Base-by-base conservation (phyloP, 306 rosid species). In the Prunus mira region DNA sequence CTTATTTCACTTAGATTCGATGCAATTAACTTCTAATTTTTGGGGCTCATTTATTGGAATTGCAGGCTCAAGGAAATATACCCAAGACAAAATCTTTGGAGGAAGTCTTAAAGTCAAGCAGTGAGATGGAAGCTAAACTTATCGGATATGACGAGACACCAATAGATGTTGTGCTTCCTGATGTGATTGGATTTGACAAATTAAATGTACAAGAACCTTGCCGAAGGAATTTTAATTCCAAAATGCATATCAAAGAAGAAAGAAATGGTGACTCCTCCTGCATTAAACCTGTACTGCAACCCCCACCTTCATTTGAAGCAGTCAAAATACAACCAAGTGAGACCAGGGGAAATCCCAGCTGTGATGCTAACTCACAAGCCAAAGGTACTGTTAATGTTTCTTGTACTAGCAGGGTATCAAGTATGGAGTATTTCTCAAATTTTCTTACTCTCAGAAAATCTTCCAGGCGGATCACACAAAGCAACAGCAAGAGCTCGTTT, bases 111-210 rank as follows among this genome's bases (percentile, higher is more conserved):
- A 82, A 86, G 76, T 80, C 96, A 74, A 85, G 89, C 83, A 9
- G 12, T 54, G 89, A 80, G 89, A 76, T 24, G 84, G 88, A 88
- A 82, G 89, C 97, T 19, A 81, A 86, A 79, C 91, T 95, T 69
- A 87, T 95, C 52, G 99, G 97, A 80, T 95, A 83, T 80, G 83
- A 95, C 78, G 99, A 95, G 86, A 77, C 77, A 22, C 97, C 97
- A 56, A 60, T 83, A 41, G 86, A 82, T 84, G 85, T 81, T 30
- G 76, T 72, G 3, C 79, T 79, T 66, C 75, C 75, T 34, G 73
- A 61, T 69, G 51, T 24, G 38, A 49, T 34, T 11, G 65, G 38
- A 61, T 32, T 25, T 69, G 84, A 78, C 15, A 79, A 77, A 25
- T 6, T 25, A 64, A 70, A 7, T 70, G 70, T 46, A 62, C 72